Percentiles rank a stretch among this genome's conserved stretches.
These are phyloP conservation scores for Diaporthe longicolla DNA, from an alignment of 2,329 filamentous ascomycete species.

Conservation along the genomic window DNA sequence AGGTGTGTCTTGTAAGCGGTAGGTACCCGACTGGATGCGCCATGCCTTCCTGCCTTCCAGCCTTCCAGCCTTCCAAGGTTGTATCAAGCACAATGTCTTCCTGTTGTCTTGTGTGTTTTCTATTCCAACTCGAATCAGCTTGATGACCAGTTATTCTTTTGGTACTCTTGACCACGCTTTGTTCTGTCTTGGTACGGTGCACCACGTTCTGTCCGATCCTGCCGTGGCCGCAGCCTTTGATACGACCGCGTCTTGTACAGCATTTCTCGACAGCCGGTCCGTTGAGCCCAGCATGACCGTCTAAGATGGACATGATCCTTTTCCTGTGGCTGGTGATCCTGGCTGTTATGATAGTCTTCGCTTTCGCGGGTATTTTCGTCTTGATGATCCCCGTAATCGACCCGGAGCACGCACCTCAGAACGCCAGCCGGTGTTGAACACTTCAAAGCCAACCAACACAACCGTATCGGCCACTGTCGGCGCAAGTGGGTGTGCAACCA, in stretches of 20 bases:
- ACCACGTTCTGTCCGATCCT: no score
- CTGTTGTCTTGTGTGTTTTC: not conserved
- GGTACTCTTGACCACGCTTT: no score
- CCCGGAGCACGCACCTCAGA: constrained; percentile 25
- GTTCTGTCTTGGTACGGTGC: no score
- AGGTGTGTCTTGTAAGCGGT: not conserved
- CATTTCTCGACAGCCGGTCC: not conserved
- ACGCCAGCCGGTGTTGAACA: not conserved
- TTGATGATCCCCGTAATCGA: constrained; percentile 38
- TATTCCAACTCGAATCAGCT: not conserved
- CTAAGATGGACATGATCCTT: constrained; percentile 42
- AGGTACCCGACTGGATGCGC: not conserved
- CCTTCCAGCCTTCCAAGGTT: not conserved
- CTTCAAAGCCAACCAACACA: not conserved
- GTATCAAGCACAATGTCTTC: not conserved
- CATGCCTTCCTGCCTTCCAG: constrained; percentile 1
- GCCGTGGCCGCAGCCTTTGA: not conserved
- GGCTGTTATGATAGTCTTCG: constrained; percentile 39
- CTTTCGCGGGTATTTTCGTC: constrained; percentile 39
- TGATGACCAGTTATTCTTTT: not conserved
- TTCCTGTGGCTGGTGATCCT: constrained; percentile 41
- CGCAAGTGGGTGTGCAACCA: not conserved
- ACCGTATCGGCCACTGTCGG: not conserved
- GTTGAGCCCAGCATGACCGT: constrained; percentile 14
- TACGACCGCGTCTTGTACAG: not conserved